These are phyloP conservation scores for Gelatoporia subvermispora DNA, from an alignment of 768 basidiomycete genomes.

Conservation along the genomic window DNA sequence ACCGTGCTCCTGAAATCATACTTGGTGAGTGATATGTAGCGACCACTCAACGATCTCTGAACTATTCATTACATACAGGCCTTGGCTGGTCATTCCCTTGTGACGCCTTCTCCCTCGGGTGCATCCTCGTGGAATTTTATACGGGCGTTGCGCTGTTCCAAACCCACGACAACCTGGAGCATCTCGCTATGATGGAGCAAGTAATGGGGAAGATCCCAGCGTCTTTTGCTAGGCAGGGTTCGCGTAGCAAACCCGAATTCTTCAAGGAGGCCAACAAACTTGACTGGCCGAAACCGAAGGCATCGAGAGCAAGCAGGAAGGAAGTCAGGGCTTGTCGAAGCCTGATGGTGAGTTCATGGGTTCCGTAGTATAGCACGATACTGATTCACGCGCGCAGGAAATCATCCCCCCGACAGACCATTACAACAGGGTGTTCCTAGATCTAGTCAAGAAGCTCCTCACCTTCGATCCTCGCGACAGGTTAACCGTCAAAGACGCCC, in stretches of 20 bases:
- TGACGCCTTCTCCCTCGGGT: constrained; percentile 97
- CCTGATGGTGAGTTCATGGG: constrained; percentile 52
- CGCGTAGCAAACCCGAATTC: constrained; percentile 84
- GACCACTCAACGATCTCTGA: not conserved
- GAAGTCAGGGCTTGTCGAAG: constrained; percentile 85
- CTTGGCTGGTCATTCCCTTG: constrained; percentile 98
- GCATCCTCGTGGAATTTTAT: constrained; percentile 97
- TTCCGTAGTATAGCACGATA: not conserved
- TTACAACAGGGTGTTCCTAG: constrained; percentile 76
- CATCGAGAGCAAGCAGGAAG: constrained; percentile 86
- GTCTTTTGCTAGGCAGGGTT: constrained; percentile 70
- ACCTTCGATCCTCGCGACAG: constrained; percentile 88
- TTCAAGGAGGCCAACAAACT: constrained; percentile 84
- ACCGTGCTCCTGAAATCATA: constrained; percentile 98
- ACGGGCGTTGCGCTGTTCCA: constrained; percentile 98
- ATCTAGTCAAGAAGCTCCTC: constrained; percentile 82
- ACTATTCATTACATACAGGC: constrained; percentile 44
- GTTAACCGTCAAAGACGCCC: constrained; percentile 83
- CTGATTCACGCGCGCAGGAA: constrained; percentile 45
- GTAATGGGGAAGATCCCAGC: constrained; percentile 99
- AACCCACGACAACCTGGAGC: constrained; percentile 98
- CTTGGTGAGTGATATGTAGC: constrained; percentile 57
- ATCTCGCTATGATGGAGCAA: constrained; percentile 99
- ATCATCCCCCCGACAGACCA: constrained; percentile 76
- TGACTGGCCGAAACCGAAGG: constrained; percentile 89